Conservation (phyloP, 2,329 filamentous ascomycete species). For the Neopestalotiopsis clavispora region DNA sequence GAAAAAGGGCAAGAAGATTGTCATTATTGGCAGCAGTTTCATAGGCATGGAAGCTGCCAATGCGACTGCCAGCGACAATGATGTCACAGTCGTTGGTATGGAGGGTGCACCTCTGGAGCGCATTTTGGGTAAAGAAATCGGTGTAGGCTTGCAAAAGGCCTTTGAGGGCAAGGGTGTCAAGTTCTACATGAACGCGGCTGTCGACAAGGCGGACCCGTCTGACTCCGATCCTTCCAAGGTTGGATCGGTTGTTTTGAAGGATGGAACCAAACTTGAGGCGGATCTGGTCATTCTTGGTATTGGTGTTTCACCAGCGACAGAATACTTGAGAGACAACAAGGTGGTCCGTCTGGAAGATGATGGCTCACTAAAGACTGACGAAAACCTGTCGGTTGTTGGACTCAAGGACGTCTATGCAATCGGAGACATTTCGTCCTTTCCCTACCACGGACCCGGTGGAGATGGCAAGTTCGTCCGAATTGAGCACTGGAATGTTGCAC, state of each 20-base stretch:
- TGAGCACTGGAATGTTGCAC: conserved; percentile 98
- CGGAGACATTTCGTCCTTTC: conserved; percentile 93
- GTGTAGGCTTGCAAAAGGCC: conserved; percentile 76
- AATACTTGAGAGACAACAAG: conserved; percentile 77
- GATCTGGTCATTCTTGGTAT: conserved; percentile 92
- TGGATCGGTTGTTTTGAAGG: conserved; percentile 81
- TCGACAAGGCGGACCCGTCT: conserved; percentile 82
- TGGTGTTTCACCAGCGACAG: conserved; percentile 84
- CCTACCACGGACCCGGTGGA: conserved; percentile 88
- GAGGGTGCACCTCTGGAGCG: conserved; percentile 84
- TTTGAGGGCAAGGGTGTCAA: conserved; percentile 88
- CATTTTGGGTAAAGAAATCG: conserved; percentile 82
- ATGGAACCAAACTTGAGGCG: conserved; percentile 82
- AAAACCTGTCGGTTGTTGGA: conserved; percentile 76
- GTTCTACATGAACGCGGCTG: conserved; percentile 80
- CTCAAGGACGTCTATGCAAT: conserved; percentile 87
- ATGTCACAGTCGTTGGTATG: conserved; percentile 88
- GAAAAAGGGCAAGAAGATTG: conserved; percentile 87
- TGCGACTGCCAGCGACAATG: conserved; percentile 77
- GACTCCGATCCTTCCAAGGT: conserved; percentile 71
- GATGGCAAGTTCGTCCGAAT: conserved; percentile 78
- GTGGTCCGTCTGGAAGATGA: conserved; percentile 76
- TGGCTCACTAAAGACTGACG: conserved; percentile 83
- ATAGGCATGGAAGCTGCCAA: conserved; percentile 99
- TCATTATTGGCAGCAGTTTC: conserved; percentile 90